These are phyloP conservation scores for Scheffersomyces lignicola DNA, from an alignment of 1,139 yeast species.

Conservation along the genomic window DNA sequence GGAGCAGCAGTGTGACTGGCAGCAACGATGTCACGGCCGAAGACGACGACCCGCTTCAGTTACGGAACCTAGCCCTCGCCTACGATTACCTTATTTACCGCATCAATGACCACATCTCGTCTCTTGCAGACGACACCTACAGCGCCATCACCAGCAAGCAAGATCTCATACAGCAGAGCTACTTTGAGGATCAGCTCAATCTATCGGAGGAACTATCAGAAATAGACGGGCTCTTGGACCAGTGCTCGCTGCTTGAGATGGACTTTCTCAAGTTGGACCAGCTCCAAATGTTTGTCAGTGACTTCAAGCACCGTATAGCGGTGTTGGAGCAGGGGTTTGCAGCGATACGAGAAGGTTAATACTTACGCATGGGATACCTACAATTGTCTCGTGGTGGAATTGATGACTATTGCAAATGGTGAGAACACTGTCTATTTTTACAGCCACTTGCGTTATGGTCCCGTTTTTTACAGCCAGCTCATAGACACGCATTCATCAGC, in stretches of 20 bases:
- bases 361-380: slow-evolving; percentile 48
- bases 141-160: slow-evolving; percentile 29
- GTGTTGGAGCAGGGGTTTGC: slow-evolving; percentile 25
- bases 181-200: slow-evolving; percentile 35
- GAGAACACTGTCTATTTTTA: slow-evolving; percentile 1
- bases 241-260: slow-evolving; percentile 57
- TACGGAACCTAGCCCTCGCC: slow-evolving; percentile 56
- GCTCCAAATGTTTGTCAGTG: slow-evolving; percentile 48
- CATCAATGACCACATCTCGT: slow-evolving; percentile 53
- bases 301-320: slow-evolving; percentile 32
- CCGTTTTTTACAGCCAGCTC: neutral
- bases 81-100: slow-evolving; percentile 65
- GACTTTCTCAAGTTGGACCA: slow-evolving; percentile 73
- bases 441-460: no score
- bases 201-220: slow-evolving; percentile 43
- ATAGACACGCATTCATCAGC: no score
- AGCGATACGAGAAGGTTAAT: slow-evolving; percentile 20
- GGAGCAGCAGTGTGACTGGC: no score
- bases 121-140: slow-evolving; percentile 37
- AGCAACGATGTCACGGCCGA: no score
- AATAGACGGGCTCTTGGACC: slow-evolving; percentile 41
- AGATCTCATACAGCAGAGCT: slow-evolving; percentile 29
- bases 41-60: slow-evolving; percentile 71
- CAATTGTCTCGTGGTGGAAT: slow-evolving; percentile 8
- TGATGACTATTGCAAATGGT: slow-evolving; percentile 2